phyloP scores from a whole-genome alignment of 106 monocot species.

The Dactylorhiza incarnata region DNA sequence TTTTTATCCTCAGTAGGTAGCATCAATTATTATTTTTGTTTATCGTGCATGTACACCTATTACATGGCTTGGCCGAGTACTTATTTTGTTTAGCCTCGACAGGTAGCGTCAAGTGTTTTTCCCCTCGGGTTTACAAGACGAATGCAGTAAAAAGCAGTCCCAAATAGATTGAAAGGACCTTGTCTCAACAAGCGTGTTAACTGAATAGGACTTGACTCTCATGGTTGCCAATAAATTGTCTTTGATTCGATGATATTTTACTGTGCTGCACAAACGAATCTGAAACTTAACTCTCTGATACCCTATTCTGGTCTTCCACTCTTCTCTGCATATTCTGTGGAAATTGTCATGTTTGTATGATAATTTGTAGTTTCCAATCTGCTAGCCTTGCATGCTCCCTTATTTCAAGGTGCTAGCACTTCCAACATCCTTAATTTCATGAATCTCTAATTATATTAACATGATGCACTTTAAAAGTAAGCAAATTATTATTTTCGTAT shows the following conservation, averaged over 20 bases:
- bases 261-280: background rate
- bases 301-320: background rate
- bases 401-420: background rate
- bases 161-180: background rate
- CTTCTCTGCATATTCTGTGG: background rate
- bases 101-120: too few relatives aligned
- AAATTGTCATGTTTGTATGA: background rate
- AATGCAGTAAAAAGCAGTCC: background rate
- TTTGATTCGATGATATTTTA: background rate
- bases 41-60: too few relatives aligned
- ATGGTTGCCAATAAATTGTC: background rate
- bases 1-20: too few relatives aligned
- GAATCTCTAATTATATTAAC: background rate
- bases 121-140: background rate
- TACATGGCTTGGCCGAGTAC: too few relatives aligned
- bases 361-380: background rate
- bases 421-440: background rate
- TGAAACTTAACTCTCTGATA: background rate
- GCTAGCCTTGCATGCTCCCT: background rate
- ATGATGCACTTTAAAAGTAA: background rate
- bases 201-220: background rate
- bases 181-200: background rate
- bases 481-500: background rate
- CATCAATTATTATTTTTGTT: too few relatives aligned
- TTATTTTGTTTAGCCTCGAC: too few relatives aligned